A percentile compares a stretch with the other conserved stretches of the same genome.
Conservation (phyloP, 1,284 basidiomycete species). For the Leccinum pachyderme region DNA sequence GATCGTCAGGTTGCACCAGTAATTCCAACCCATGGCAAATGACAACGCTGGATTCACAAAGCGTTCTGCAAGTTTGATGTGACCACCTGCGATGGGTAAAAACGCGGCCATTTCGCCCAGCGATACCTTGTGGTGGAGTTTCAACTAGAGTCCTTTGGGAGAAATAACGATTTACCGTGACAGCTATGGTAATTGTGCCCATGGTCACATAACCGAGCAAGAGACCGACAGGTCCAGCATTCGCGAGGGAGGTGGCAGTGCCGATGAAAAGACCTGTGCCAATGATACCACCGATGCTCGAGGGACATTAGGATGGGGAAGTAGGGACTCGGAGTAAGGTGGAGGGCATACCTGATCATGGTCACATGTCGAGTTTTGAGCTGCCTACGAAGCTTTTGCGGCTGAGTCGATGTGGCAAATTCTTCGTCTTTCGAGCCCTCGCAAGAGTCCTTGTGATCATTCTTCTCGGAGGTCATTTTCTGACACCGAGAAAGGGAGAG, state of each 20-base stretch:
- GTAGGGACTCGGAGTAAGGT: not conserved
- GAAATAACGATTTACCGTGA: slow-evolving; percentile 42
- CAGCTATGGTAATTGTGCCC: slow-evolving; percentile 62
- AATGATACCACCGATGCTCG: slow-evolving; percentile 69
- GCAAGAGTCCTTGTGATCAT: slow-evolving; percentile 5
- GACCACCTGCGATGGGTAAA: slow-evolving; percentile 51
- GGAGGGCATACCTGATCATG: slow-evolving; percentile 56
- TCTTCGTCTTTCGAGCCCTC: slow-evolving; percentile 26
- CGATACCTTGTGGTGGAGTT: slow-evolving; percentile 28
- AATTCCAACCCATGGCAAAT: slow-evolving; percentile 73
- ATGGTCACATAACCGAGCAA: slow-evolving; percentile 61
- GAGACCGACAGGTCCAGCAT: slow-evolving; percentile 64
- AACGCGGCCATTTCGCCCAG: slow-evolving; percentile 45
- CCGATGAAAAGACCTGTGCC: slow-evolving; percentile 72
- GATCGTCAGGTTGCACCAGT: slow-evolving; percentile 62
- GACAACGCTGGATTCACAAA: slow-evolving; percentile 71
- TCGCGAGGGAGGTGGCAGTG: slow-evolving; percentile 51
- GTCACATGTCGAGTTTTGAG: slow-evolving; percentile 67
- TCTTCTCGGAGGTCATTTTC: slow-evolving; percentile 26
- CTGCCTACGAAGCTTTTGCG: slow-evolving; percentile 46
- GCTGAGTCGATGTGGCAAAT: slow-evolving; percentile 3
- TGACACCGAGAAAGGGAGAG: too few relatives aligned
- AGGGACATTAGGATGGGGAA: not conserved
- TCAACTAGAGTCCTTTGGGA: not conserved
- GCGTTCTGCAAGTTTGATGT: slow-evolving; percentile 68